phyloP scores from a whole-genome alignment of 2,329 filamentous ascomycete species.

The Fusarium zealandicum region DNA sequence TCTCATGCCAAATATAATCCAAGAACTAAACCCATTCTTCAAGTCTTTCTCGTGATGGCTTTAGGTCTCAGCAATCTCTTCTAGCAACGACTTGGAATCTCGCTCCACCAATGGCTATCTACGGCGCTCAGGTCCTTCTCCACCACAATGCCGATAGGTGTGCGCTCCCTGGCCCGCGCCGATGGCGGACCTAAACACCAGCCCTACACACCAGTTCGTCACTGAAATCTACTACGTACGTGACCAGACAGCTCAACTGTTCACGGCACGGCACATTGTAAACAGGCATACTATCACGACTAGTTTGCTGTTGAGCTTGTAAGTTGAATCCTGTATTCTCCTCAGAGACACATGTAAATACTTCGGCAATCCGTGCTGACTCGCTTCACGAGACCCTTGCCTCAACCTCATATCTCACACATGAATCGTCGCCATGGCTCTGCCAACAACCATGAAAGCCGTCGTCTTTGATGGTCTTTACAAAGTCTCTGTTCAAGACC shows the following conservation, averaged over 20 bases:
- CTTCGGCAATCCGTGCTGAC: neutral
- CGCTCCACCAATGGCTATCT: neutral
- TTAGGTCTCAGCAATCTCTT: neutral
- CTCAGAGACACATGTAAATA: neutral
- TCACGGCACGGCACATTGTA: neutral
- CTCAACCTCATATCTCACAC: neutral
- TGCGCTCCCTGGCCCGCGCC: slow-evolving; percentile 5
- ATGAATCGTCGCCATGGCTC: slow-evolving; percentile 39
- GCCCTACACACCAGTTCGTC: slow-evolving; percentile 18
- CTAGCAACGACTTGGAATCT: neutral
- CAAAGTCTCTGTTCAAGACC: slow-evolving; percentile 78
- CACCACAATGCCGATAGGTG: slow-evolving; percentile 15
- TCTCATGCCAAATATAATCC: too few species aligned
- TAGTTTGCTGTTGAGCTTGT: too few species aligned
- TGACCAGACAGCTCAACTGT: neutral
- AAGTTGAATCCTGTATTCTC: too few species aligned
- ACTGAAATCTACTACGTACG: slow-evolving; percentile 10
- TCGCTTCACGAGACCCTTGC: neutral
- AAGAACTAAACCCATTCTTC: neutral
- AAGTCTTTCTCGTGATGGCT: neutral
- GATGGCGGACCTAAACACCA: slow-evolving; percentile 26
- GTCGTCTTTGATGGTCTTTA: slow-evolving; percentile 85
- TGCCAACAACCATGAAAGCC: slow-evolving; percentile 75
- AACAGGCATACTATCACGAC: neutral
- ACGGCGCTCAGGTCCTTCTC: slow-evolving; percentile 7